These are phyloP conservation scores for Setaria italica DNA, from an alignment of 202 grass and related monocot species.

Conservation along the genomic window DNA sequence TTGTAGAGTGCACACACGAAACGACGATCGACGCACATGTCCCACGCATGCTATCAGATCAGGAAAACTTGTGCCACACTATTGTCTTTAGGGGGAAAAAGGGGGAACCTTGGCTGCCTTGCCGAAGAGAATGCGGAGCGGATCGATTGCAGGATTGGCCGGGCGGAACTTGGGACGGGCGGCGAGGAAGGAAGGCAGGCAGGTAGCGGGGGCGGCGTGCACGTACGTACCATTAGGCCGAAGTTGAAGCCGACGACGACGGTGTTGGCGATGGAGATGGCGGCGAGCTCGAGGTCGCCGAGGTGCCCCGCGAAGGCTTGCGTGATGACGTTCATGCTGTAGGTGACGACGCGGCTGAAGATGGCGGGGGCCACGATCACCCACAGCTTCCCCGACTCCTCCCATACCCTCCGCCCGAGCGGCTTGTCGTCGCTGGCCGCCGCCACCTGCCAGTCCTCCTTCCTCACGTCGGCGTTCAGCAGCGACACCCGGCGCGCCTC, in stretches of 20 bases:
- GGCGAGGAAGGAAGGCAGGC: too few relatives aligned
- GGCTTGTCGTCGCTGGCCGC: not conserved
- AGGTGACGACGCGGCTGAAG: conserved; percentile 84
- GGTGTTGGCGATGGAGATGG: conserved; percentile 91
- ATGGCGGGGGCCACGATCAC: conserved; percentile 92
- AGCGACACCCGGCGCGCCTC: conserved; percentile 22
- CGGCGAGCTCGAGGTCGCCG: conserved; percentile 90
- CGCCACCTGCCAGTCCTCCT: conserved; percentile 45
- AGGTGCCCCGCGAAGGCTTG: conserved; percentile 91
- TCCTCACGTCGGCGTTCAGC: conserved; percentile 36
- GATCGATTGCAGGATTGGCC: too few relatives aligned
- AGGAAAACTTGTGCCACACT: too few relatives aligned
- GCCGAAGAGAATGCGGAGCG: too few relatives aligned
- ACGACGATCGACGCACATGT: too few relatives aligned
- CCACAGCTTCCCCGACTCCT: conserved; percentile 90
- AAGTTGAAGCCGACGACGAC: conserved; percentile 97
- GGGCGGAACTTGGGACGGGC: too few relatives aligned
- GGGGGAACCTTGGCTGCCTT: too few relatives aligned
- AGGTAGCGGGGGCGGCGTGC: too few relatives aligned
- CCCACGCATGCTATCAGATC: too few relatives aligned
- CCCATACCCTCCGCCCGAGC: conserved; percentile 46
- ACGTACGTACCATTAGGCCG: conserved; percentile 74
- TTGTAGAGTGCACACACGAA: too few relatives aligned
- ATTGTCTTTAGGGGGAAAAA: too few relatives aligned
- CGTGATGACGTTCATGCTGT: conserved; percentile 94